These are phyloP conservation scores for Leccinum fuscescens DNA, from an alignment of 1,284 basidiomycete species.

Conservation along the genomic window DNA sequence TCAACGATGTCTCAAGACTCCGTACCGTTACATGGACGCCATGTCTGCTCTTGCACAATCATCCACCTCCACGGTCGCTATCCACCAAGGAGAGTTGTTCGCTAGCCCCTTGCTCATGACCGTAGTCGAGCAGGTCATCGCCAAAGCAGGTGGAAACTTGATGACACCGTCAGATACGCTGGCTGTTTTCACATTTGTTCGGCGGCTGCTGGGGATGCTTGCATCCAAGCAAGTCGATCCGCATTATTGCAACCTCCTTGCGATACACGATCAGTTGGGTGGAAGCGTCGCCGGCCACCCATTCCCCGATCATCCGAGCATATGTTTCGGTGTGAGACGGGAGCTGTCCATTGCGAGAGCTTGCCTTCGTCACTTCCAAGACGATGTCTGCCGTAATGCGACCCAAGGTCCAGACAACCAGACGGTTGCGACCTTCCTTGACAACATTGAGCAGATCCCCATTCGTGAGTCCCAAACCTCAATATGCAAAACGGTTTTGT, in stretches of 20 bases:
- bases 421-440: constrained; percentile 41
- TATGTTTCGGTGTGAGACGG: constrained; percentile 46
- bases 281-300: constrained; percentile 26
- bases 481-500: background rate
- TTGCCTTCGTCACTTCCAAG: constrained; percentile 33
- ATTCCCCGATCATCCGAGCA: constrained; percentile 37
- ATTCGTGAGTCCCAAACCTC: constrained; percentile 37
- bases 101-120: constrained; percentile 76
- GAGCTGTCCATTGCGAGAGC: constrained; percentile 43
- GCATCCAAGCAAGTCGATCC: constrained; percentile 47
- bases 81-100: constrained; percentile 25
- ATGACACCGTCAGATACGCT: constrained; percentile 61
- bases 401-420: constrained; percentile 11
- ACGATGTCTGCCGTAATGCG: constrained; percentile 5
- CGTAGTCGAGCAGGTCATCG: constrained; percentile 70
- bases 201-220: constrained; percentile 59
- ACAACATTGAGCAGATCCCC: constrained; percentile 39
- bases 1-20: constrained; percentile 80
- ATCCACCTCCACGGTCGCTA: background rate
- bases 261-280: constrained; percentile 40
- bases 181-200: constrained; percentile 58
- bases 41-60: constrained; percentile 21
- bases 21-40: constrained; percentile 86
- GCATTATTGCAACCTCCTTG: constrained; percentile 37
- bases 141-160: constrained; percentile 54